phyloP scores from a whole-genome alignment of 192 early-diverging fungal species.

The Entrophospora sp. region DNA sequence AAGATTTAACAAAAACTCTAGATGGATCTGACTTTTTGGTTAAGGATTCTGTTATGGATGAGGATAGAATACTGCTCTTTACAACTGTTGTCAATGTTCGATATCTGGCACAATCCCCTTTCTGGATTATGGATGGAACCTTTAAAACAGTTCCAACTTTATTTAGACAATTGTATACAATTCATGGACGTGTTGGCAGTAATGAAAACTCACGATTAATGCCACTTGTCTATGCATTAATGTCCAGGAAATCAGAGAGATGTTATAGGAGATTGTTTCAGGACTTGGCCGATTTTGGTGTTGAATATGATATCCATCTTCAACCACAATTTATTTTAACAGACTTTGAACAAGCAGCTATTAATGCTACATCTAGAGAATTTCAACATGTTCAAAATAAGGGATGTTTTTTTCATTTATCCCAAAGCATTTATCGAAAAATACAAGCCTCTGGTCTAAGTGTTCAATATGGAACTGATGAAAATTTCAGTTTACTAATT shows the following conservation, averaged over 20 bases:
- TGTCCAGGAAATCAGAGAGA: background rate
- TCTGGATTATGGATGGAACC: background rate
- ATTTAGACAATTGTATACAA: background rate
- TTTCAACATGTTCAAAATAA: no score
- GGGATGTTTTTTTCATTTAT: no score
- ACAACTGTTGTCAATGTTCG: background rate
- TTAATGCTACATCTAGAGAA: no score
- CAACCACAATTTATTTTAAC: no score
- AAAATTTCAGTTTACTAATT: background rate
- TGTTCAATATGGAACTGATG: background rate
- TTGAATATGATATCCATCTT: background rate
- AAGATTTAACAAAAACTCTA: background rate
- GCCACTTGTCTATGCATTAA: background rate
- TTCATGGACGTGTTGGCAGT: background rate
- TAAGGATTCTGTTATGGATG: background rate
- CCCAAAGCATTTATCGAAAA: background rate
- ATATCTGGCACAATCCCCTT: background rate
- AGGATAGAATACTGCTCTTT: background rate
- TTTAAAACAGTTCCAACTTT: slow-evolving; percentile 6
- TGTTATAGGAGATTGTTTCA: background rate
- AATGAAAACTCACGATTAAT: background rate
- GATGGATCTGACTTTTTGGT: background rate
- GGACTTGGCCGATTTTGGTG: background rate
- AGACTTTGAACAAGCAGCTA: no score
- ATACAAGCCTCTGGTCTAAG: background rate